Percentiles rank a stretch among this genome's conserved stretches.
phyloP scores from a whole-genome alignment of 495 filamentous ascomycete species.

The Tuber calosporum region DNA sequence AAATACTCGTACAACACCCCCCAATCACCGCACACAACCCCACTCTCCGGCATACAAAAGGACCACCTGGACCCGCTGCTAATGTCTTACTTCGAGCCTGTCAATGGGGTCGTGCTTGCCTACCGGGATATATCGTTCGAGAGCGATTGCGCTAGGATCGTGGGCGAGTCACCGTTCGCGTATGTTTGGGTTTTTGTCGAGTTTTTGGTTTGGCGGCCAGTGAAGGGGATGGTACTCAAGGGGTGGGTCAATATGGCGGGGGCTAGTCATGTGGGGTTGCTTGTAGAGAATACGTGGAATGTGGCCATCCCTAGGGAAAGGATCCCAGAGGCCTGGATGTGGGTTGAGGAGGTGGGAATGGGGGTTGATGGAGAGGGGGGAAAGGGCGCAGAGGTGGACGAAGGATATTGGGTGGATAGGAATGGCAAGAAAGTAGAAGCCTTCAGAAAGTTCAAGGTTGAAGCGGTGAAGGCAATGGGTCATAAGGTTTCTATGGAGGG shows the following conservation, averaged over 20 bases:
- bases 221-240: conserved; percentile 53
- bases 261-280: conserved; percentile 62
- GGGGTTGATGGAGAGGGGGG: conserved; percentile 34
- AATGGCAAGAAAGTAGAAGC: conserved; percentile 58
- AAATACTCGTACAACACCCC: conserved; percentile 41
- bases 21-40: conserved; percentile 30
- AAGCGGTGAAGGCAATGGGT: conserved; percentile 55
- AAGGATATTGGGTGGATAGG: conserved; percentile 58
- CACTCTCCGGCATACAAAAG: conserved; percentile 35
- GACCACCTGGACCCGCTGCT: conserved; percentile 71
- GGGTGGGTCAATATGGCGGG: conserved; percentile 66
- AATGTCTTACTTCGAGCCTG: conserved; percentile 65
- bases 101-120: conserved; percentile 63
- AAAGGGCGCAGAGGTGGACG: conserved; percentile 40
- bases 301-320: conserved; percentile 60
- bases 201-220: conserved; percentile 62
- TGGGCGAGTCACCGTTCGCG: conserved; percentile 43
- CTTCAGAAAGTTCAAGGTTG: conserved; percentile 55
- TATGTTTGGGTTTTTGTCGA: conserved; percentile 63
- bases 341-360: conserved; percentile 45
- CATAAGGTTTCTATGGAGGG: conserved; percentile 63
- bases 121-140: conserved; percentile 53
- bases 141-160: conserved; percentile 44
- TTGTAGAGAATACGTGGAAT: conserved; percentile 69
- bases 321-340: conserved; percentile 62